Percentiles rank a stretch among this genome's conserved stretches.
These are phyloP conservation scores for Lepiota venenata DNA, from an alignment of 768 basidiomycete genomes.

Conservation along the genomic window DNA sequence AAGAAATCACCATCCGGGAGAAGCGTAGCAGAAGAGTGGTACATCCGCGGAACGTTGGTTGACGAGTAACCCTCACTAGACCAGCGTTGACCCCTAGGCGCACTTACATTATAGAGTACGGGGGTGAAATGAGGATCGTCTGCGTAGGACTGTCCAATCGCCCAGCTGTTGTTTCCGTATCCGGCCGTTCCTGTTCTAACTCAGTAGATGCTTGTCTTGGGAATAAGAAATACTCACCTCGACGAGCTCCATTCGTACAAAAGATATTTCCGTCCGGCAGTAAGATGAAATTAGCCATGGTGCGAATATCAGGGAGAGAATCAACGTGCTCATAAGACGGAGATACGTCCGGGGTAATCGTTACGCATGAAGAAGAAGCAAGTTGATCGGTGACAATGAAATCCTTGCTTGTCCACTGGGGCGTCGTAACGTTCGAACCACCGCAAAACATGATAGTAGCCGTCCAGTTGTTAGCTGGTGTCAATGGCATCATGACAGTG, in stretches of 20 bases:
- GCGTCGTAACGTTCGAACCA: slow-evolving; percentile 54
- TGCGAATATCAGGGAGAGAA: slow-evolving; percentile 57
- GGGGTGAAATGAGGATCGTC: slow-evolving; percentile 65
- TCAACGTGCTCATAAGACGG: slow-evolving; percentile 60
- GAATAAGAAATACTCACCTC: slow-evolving; percentile 38
- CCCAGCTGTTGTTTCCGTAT: slow-evolving; percentile 50
- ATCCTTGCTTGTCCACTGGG: slow-evolving; percentile 19
- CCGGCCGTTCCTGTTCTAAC: slow-evolving; percentile 53
- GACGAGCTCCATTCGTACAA: slow-evolving; percentile 61
- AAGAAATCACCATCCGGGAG: slow-evolving; percentile 51
- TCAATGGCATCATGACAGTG: slow-evolving; percentile 73
- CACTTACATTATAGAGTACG: slow-evolving; percentile 68
- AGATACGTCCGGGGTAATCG: slow-evolving; percentile 68
- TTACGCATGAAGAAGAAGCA: slow-evolving; percentile 73
- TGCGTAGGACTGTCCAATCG: slow-evolving; percentile 59
- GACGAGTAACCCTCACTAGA: slow-evolving; percentile 52
- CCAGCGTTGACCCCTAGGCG: slow-evolving; percentile 61
- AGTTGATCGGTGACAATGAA: slow-evolving; percentile 49
- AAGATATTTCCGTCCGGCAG: slow-evolving; percentile 69
- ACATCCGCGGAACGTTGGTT: slow-evolving; percentile 64
- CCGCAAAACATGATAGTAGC: slow-evolving; percentile 84
- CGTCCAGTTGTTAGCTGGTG: slow-evolving; percentile 78
- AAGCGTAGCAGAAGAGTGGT: slow-evolving; percentile 72
- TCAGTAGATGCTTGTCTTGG: background rate
- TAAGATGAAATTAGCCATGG: slow-evolving; percentile 69